Percentiles rank a stretch among this genome's conserved stretches.
phyloP scores from a whole-genome alignment of 768 basidiomycete genomes.

The Russula olivacea region DNA sequence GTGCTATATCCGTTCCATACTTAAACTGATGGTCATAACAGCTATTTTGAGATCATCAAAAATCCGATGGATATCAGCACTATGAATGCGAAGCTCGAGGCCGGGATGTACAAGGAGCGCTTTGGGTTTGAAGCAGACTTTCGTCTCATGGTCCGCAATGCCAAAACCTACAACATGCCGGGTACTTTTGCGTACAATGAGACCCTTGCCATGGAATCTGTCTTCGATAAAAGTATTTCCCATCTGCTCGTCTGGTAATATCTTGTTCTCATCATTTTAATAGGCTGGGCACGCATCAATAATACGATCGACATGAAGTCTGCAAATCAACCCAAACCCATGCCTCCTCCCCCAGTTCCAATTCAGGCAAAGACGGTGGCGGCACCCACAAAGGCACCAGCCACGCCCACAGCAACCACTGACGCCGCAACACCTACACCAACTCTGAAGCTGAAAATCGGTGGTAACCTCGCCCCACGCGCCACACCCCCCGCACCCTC shows the following conservation, averaged over 20 bases:
- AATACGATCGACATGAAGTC: constrained; percentile 70
- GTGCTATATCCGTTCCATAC: constrained; percentile 12
- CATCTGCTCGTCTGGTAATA: not conserved
- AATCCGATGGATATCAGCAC: constrained; percentile 94
- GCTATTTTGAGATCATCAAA: constrained; percentile 88
- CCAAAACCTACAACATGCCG: constrained; percentile 74
- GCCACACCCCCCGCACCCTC: constrained; percentile 25
- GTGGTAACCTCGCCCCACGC: constrained; percentile 26
- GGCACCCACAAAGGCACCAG: constrained; percentile 3
- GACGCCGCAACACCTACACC: constrained; percentile 32
- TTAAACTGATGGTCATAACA: constrained; percentile 30
- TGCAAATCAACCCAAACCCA: constrained; percentile 30
- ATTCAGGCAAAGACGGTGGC: constrained; percentile 10
- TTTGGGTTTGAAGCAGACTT: constrained; percentile 84
- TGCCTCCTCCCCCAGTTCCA: constrained; percentile 25
- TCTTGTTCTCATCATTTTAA: constrained; percentile 5
- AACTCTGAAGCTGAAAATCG: constrained; percentile 32
- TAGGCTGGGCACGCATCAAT: constrained; percentile 85
- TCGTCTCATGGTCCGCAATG: constrained; percentile 81
- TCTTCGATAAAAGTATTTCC: constrained; percentile 78
- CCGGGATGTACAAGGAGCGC: constrained; percentile 79
- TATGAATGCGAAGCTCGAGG: constrained; percentile 78
- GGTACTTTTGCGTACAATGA: constrained; percentile 70
- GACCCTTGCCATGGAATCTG: constrained; percentile 65
- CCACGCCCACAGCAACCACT: constrained; percentile 1